Evolutionary conservation across 2,329 filamentous ascomycete genomes (phyloP), one percentile per base, ranked within the genome.

Genomic region (Aspergillus piperis): DNA sequence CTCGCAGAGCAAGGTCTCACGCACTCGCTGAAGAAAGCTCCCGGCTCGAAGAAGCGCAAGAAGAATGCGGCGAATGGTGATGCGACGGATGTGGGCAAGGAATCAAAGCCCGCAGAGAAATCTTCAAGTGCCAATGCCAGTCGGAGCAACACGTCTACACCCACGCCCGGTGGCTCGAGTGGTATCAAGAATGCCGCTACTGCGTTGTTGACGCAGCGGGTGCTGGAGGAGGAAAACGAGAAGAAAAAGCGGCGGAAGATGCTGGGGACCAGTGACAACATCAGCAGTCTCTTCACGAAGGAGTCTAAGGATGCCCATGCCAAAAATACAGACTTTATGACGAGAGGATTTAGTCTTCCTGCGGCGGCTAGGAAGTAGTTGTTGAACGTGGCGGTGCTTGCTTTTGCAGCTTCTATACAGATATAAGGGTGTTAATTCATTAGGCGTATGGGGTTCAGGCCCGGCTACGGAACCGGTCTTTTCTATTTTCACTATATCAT

Each of bases 131-230:
- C 61, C 64, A 70, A 56, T 15, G 21, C 49, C 3, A 69, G 66
- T 60, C 68, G 66, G 23, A 74, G 71, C 62, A 69, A 68, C 50
- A 69, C 71, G 54, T 67, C 74, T 3, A 79, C 72, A 0, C 66
- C 73, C 19, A 73, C 74, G 1, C 64, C 77, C 4, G 57, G 38
- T n/a, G 61, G 64, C 5, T 73, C 75, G 5, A 77, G 82, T 56
- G 87, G 89, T 10, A 96, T 98, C 75, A 96, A 96, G 74, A 96
- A 98, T 68, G 82, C 91, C 0, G 85, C 91, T 58, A 95, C 95
- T 0, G 93, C 94, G 0, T 90, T 88, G 3, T 78, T 99, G 47
- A 96, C 94, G 0, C 90, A 90, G 0, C 92, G 88, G 67, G 93
- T 99, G 0, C 75, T 98, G 25, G 89, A 90, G 23, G 94, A 98